Evolutionary conservation across 306 rosid species (phyloP).

Genomic region (Dalbergia cultrata): DNA sequence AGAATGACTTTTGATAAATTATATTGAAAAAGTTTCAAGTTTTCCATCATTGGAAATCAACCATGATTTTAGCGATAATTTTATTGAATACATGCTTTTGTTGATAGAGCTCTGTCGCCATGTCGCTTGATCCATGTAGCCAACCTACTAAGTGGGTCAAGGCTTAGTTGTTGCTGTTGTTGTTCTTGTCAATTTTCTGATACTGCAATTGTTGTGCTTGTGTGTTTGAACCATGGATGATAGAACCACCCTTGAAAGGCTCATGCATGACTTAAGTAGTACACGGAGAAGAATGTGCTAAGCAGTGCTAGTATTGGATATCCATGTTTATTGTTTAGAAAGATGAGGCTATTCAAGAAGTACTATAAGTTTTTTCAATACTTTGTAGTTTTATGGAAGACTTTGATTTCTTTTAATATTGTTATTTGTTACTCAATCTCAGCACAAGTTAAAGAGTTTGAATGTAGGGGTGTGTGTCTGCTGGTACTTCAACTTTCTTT

Average conservation of each 20-base stretch:
- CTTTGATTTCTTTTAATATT: background rate
- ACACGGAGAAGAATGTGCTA: background rate
- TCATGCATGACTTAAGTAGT: background rate
- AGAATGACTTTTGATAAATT: background rate
- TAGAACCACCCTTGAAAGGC: background rate
- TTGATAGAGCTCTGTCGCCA: too few relatives aligned
- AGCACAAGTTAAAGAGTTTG: background rate
- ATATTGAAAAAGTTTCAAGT: background rate
- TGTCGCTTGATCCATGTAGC: too few relatives aligned
- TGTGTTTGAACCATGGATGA: background rate
- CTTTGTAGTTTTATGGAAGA: background rate
- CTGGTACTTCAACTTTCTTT: conserved; percentile 22
- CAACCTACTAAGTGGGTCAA: too few relatives aligned
- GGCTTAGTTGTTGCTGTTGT: too few relatives aligned
- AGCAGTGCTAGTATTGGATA: background rate
- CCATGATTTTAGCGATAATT: too few relatives aligned
- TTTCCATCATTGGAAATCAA: conserved; percentile 8
- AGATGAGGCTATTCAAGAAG: conserved; percentile 8
- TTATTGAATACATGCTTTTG: too few relatives aligned
- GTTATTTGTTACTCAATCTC: background rate
- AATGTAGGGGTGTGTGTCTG: conserved; percentile 15
- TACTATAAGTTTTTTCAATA: background rate
- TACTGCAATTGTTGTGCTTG: background rate
- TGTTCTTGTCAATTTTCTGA: background rate
- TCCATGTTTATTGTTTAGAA: conserved; percentile 9